Base-by-base conservation (phyloP, 1,284 basidiomycete species). In the Ustilago crameri region DNA sequence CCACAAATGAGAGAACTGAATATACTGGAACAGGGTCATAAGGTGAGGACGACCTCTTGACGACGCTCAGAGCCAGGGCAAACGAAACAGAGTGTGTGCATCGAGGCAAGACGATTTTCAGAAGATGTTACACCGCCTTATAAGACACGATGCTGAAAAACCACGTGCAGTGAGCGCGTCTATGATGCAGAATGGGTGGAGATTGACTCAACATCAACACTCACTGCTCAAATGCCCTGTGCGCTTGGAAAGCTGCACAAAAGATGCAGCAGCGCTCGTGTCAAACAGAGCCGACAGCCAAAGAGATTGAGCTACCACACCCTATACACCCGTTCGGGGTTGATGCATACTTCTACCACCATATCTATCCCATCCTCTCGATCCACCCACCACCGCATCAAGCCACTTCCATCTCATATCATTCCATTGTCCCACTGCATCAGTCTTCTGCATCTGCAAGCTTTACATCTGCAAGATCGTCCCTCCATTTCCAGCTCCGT, bases 131-230 rank as follows among this genome's bases (percentile, higher is more conserved):
- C n/a, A n/a, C n/a, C n/a, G n/a, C n/a, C n/a, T n/a, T n/a, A n/a
- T n/a, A n/a, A n/a, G n/a, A n/a, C 30, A 12, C 30, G 12, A 12
- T 37, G 35, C 17, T 37, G 5, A 15, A 24, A 41, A 51, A 44
- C 64, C 64, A 67, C 64, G 64, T 61, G 64, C 51, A 30, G 30
- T 30, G 32, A 51, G 34, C 43, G 48, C 48, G 53, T 51, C 38
- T 5, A 30, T 30, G 48, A 35, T 37, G 50, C 42, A 22, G 15
- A 42, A 42, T 30, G 30, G 30, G 44, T 59, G 51, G 65, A 68
- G 46, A 40, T 61, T 68, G 54, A 54, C 37, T 62, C 65, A 68
- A 62, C 65, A 68, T 62, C 65, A 68, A 62, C 65, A 62, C 65
- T 56, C 37, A 45, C 43, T 50, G 58, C 52, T 60, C 52, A 35